Evolutionary conservation across 768 basidiomycete genomes (phyloP).

Genomic region (Sistotremastrum niveocremeum): DNA sequence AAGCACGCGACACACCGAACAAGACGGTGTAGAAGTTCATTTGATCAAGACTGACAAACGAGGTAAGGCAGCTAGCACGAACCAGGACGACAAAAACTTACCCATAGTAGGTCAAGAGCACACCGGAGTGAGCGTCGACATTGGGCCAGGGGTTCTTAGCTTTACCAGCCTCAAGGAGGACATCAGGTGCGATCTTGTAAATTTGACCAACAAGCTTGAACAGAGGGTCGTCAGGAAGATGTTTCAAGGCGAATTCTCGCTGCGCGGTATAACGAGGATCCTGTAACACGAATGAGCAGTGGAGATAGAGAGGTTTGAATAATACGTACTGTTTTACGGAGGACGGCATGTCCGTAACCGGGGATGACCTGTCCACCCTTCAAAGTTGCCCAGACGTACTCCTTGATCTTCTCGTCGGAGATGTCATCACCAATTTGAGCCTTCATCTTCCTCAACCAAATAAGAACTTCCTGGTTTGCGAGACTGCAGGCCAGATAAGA

Average conservation of each 20-base stretch:
- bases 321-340: slow-evolving; percentile 50
- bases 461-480: slow-evolving; percentile 92
- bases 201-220: slow-evolving; percentile 92
- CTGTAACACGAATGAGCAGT: slow-evolving; percentile 28
- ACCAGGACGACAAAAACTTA: slow-evolving; percentile 5
- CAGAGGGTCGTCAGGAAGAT: slow-evolving; percentile 74
- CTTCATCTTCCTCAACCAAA: slow-evolving; percentile 94
- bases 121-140: slow-evolving; percentile 94
- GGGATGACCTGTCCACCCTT: slow-evolving; percentile 91
- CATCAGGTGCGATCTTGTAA: slow-evolving; percentile 77
- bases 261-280: slow-evolving; percentile 90
- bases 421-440: slow-evolving; percentile 74
- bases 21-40: slow-evolving; percentile 97
- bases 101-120: slow-evolving; percentile 70
- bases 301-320: slow-evolving; percentile 12
- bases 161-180: slow-evolving; percentile 84
- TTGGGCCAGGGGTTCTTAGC: slow-evolving; percentile 96
- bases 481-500: slow-evolving; percentile 23
- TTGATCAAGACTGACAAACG: slow-evolving; percentile 44
- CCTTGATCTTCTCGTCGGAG: slow-evolving; percentile 75
- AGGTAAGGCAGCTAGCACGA: background rate
- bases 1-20: slow-evolving; percentile 92
- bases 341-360: slow-evolving; percentile 78
- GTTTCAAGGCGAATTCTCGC: slow-evolving; percentile 77
- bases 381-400: slow-evolving; percentile 91